A percentile compares a stretch with the other conserved stretches of the same genome.
phyloP scores from a whole-genome alignment of 176 grass and related monocot species.

The Oryza meridionalis region DNA sequence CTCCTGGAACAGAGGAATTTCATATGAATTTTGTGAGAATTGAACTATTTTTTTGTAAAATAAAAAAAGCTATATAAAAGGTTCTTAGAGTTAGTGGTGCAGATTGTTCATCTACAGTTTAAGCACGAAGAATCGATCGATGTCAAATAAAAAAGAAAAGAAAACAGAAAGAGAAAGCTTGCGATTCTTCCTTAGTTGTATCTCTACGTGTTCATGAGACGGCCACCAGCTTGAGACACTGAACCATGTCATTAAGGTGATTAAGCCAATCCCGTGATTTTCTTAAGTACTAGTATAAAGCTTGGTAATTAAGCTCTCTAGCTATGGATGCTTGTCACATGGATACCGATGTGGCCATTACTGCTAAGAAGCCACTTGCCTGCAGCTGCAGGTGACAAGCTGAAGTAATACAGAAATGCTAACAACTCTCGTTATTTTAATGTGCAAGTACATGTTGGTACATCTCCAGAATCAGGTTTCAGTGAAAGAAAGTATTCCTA shows the following conservation, averaged over 20 bases:
- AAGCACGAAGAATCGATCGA: not conserved
- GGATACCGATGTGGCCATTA: constrained; percentile 3
- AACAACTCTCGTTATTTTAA: not conserved
- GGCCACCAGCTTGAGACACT: not conserved
- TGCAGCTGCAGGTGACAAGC: not conserved
- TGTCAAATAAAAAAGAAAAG: too few species aligned
- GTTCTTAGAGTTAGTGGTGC: not conserved
- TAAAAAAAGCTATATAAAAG: not conserved
- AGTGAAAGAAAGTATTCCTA: not conserved
- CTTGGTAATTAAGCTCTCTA: not conserved
- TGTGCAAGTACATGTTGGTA: not conserved
- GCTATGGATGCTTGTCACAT: constrained; percentile 14
- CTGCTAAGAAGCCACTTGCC: not conserved
- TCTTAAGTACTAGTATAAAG: not conserved
- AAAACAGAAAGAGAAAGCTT: not conserved
- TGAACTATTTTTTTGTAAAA: too few species aligned
- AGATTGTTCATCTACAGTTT: not conserved
- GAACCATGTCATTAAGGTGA: not conserved
- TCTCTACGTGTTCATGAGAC: not conserved
- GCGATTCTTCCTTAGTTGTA: not conserved
- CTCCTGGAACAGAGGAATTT: too few species aligned
- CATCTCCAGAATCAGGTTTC: not conserved
- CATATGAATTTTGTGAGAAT: too few species aligned
- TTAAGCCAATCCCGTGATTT: constrained; percentile 9
- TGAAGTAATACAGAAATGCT: not conserved